A percentile compares a stretch with the other conserved stretches of the same genome.
phyloP scores from a whole-genome alignment of 2,329 filamentous ascomycete species.

The Verruconis gallopava region DNA sequence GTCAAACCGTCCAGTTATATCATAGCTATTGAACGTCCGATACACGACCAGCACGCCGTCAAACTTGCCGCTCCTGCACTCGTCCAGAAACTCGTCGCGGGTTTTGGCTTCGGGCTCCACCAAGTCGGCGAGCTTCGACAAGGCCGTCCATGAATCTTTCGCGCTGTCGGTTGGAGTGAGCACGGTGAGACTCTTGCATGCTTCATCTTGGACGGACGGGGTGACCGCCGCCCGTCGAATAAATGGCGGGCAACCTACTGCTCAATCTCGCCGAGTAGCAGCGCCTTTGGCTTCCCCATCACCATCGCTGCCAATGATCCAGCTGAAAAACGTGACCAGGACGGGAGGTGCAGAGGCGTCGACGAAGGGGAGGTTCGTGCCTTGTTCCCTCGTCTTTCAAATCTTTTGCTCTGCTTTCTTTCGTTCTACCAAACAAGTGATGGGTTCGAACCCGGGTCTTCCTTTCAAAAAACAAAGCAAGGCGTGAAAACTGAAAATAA shows the following conservation, averaged over 20 bases:
- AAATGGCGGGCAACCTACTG: constrained; percentile 37
- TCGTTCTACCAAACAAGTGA: no score
- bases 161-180: constrained; percentile 42
- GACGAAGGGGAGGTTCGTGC: no score
- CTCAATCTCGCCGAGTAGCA: constrained; percentile 50
- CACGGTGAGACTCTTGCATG: constrained; percentile 1
- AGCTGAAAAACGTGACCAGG: no score
- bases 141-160: constrained; percentile 47
- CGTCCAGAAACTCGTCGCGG: constrained; percentile 54
- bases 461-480: no score
- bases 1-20: constrained; percentile 57
- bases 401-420: no score
- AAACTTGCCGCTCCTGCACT: constrained; percentile 52
- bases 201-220: constrained; percentile 9
- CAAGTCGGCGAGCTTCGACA: constrained; percentile 52
- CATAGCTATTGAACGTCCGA: constrained; percentile 54
- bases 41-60: constrained; percentile 54
- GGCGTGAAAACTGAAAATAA: no score
- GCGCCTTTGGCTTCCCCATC: constrained; percentile 42
- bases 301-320: no score
- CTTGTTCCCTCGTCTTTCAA: no score
- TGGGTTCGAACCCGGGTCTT: no score
- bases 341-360: no score
- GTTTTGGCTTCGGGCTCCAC: constrained; percentile 47
- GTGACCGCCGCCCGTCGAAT: no score